phyloP scores from a whole-genome alignment of 176 grass and related monocot genomes.

The Sorghum bicolor region DNA sequence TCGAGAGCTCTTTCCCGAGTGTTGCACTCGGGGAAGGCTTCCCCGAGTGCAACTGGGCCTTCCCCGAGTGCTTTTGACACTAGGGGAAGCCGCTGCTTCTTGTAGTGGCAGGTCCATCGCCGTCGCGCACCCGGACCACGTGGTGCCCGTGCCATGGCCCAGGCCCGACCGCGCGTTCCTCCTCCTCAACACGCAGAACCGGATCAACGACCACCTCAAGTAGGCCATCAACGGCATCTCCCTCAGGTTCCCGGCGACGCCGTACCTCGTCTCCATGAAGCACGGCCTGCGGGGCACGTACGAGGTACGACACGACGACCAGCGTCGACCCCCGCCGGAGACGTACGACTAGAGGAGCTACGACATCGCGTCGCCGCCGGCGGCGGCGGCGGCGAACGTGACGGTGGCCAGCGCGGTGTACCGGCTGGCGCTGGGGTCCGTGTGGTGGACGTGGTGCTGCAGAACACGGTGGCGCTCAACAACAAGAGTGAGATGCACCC shows the following conservation, averaged over 20 bases:
- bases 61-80: no score
- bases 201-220: slow-evolving; percentile 19
- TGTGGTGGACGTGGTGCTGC: slow-evolving; percentile 63
- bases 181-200: slow-evolving; percentile 61
- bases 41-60: no score
- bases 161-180: slow-evolving; percentile 42
- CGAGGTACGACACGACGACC: slow-evolving; percentile 35
- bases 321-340: slow-evolving; percentile 34
- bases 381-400: slow-evolving; percentile 31
- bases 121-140: slow-evolving; percentile 39
- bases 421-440: slow-evolving; percentile 48
- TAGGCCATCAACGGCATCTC: slow-evolving; percentile 77
- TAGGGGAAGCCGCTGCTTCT: no score
- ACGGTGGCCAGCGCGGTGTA: slow-evolving; percentile 44
- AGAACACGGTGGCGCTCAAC: slow-evolving; percentile 47
- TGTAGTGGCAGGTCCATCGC: slow-evolving; percentile 18
- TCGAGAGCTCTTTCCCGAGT: no score
- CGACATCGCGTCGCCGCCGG: slow-evolving; percentile 18
- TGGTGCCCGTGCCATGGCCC: slow-evolving; percentile 1
- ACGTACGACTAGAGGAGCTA: slow-evolving; percentile 44
- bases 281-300: slow-evolving; percentile 20
- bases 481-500: slow-evolving; percentile 60
- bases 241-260: slow-evolving; percentile 47
- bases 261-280: slow-evolving; percentile 57
- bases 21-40: no score